These are phyloP conservation scores for Exserohilum rostratum DNA, from an alignment of 2,329 filamentous ascomycete genomes.

Conservation along the genomic window DNA sequence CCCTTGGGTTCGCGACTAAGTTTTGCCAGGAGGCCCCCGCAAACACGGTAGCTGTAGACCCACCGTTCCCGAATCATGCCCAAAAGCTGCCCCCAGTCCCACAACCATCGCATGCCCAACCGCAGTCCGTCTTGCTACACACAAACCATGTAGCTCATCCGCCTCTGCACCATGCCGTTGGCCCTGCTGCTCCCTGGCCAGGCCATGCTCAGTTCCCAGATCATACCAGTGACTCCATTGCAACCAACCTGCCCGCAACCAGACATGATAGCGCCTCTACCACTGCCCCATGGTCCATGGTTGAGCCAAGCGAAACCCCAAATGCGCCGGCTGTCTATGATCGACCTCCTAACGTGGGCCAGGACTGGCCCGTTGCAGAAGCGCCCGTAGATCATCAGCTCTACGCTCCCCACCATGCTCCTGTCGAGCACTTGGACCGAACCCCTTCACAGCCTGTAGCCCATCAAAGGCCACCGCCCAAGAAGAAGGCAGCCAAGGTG, in stretches of 20 bases:
- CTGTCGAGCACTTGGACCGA: conserved; percentile 14
- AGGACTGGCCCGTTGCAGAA: conserved; percentile 27
- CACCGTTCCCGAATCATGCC: conserved; percentile 30
- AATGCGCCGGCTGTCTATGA: conserved; percentile 23
- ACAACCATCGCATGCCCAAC: conserved; percentile 26
- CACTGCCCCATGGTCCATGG: conserved; percentile 25
- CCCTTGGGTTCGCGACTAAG: conserved; percentile 28
- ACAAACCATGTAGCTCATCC: conserved; percentile 19
- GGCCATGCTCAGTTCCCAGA: conserved; percentile 23
- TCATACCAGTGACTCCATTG: conserved; percentile 21
- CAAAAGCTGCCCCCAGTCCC: conserved; percentile 29
- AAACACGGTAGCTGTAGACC: conserved; percentile 26
- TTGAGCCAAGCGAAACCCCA: conserved; percentile 11
- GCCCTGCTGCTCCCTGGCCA: conserved; percentile 24
- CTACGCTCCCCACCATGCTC: conserved; percentile 17
- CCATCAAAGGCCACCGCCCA: conserved; percentile 23
- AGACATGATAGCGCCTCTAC: conserved; percentile 18
- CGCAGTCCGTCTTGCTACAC: conserved; percentile 22
- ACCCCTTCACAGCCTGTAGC: conserved; percentile 6
- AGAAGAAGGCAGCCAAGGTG: conserved; percentile 38
- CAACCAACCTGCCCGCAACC: conserved; percentile 13
- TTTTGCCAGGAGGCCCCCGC: conserved; percentile 27
- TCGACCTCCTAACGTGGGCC: conserved; percentile 17
- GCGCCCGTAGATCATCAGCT: conserved; percentile 17
- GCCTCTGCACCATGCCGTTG: conserved; percentile 21